Evolutionary conservation across 2,329 filamentous ascomycete genomes (phyloP).

Genomic region (Penicillium paneum): DNA sequence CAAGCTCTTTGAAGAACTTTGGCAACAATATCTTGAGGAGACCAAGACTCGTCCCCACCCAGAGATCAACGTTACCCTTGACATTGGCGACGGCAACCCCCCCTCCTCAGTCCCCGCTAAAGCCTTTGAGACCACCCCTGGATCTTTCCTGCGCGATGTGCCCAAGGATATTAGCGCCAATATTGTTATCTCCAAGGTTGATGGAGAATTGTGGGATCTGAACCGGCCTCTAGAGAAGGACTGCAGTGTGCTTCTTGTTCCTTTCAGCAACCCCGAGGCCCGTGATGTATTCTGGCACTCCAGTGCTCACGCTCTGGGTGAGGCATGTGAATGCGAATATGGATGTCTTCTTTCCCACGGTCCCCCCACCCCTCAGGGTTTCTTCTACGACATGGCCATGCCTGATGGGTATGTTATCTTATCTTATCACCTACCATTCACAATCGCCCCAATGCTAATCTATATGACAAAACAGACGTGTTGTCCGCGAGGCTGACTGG

Average conservation of each 20-base stretch:
- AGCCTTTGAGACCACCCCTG: conserved; percentile 89
- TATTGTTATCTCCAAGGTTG: conserved; percentile 76
- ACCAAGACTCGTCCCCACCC: conserved; percentile 52
- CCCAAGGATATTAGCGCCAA: conserved; percentile 81
- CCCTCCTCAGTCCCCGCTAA: conserved; percentile 56
- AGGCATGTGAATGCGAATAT: conserved; percentile 85
- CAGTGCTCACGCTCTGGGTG: conserved; percentile 91
- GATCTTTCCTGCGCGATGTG: conserved; percentile 72
- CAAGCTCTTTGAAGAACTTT: conserved; percentile 82
- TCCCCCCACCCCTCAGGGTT: conserved; percentile 84
- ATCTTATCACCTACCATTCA: conserved; percentile 16
- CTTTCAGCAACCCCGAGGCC: conserved; percentile 72
- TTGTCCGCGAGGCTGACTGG: conserved; percentile 74
- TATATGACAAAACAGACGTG: conserved; percentile 42
- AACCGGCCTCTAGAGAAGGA: conserved; percentile 84
- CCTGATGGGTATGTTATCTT: conserved; percentile 55
- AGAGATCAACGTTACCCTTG: conserved; percentile 50
- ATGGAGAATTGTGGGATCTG: conserved; percentile 89
- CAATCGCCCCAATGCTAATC: conserved; percentile 16
- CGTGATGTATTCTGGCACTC: conserved; percentile 99
- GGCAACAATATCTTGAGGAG: conserved; percentile 78
- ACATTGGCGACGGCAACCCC: conserved; percentile 42
- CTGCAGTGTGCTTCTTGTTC: conserved; percentile 78
- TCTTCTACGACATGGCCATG: conserved; percentile 96
- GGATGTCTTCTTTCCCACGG: conserved; percentile 92